These are phyloP conservation scores for Boechera divaricarpa DNA, from an alignment of 345 rosid species.

Conservation along the genomic window DNA sequence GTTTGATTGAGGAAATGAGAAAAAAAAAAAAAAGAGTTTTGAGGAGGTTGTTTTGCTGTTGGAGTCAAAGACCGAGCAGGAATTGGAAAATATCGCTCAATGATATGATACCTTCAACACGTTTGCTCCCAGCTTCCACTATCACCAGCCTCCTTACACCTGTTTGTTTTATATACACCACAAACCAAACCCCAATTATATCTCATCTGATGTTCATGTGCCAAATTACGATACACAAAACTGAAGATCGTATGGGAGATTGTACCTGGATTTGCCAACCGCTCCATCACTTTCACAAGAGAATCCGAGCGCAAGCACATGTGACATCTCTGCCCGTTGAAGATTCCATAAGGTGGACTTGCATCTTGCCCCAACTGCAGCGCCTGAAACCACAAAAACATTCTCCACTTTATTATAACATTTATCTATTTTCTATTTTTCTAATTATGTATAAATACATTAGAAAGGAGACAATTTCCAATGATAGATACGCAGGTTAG, in stretches of 20 bases:
- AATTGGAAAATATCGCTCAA: slow-evolving; percentile 72
- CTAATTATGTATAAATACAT: neutral
- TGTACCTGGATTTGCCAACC: slow-evolving; percentile 72
- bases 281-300: slow-evolving; percentile 83
- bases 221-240: neutral
- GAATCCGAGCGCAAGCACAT: slow-evolving; percentile 87
- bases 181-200: neutral
- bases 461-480: neutral
- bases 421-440: neutral
- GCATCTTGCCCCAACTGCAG: slow-evolving; percentile 83
- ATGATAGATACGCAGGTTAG: neutral
- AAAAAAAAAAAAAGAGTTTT: neutral
- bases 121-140: slow-evolving; percentile 90
- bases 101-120: slow-evolving; percentile 83
- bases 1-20: slow-evolving; percentile 29
- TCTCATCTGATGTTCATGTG: neutral
- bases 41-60: slow-evolving; percentile 8
- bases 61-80: slow-evolving; percentile 62
- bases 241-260: neutral
- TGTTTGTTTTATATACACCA: slow-evolving; percentile 28
- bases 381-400: slow-evolving; percentile 52
- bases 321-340: slow-evolving; percentile 77
- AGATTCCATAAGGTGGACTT: slow-evolving; percentile 52
- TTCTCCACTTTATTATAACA: neutral
- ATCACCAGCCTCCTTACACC: slow-evolving; percentile 76